phyloP scores from a whole-genome alignment of 2,329 filamentous ascomycete genomes.

The Ascochyta lentis region DNA sequence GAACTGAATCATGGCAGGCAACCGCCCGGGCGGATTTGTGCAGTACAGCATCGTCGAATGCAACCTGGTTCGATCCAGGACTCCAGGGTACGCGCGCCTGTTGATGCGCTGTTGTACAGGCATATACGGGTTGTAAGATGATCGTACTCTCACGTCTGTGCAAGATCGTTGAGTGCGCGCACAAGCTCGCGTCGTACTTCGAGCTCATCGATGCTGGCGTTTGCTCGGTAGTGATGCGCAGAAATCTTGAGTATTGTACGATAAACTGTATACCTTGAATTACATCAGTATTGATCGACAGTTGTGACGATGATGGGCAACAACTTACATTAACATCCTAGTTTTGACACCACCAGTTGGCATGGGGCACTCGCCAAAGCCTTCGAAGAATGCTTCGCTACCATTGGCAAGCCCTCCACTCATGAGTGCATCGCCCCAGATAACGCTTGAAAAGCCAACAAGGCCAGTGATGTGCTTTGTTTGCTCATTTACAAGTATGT shows the following conservation, averaged over 20 bases:
- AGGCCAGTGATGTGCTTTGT: constrained; percentile 59
- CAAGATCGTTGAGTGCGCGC: constrained; percentile 47
- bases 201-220: constrained; percentile 50
- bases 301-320: neutral
- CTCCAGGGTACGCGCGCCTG: neutral
- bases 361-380: constrained; percentile 50
- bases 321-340: constrained; percentile 52
- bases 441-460: constrained; percentile 59
- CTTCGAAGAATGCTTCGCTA: constrained; percentile 52
- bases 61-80: neutral
- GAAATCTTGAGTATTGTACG: constrained; percentile 52
- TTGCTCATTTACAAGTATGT: constrained; percentile 59
- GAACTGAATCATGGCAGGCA: neutral
- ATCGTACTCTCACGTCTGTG: constrained; percentile 28
- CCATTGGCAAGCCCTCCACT: constrained; percentile 53
- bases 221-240: constrained; percentile 53
- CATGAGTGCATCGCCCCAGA: constrained; percentile 65
- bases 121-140: neutral
- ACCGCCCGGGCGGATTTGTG: neutral
- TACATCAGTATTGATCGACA: constrained; percentile 9
- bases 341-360: constrained; percentile 40
- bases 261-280: constrained; percentile 54
- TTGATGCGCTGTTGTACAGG: neutral
- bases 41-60: neutral
- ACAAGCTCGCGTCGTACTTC: constrained; percentile 52